Evolutionary conservation across 2,329 filamentous ascomycete species (phyloP), one percentile per base, ranked within the genome.

Genomic region (Myriosclerotinia curreyana): DNA sequence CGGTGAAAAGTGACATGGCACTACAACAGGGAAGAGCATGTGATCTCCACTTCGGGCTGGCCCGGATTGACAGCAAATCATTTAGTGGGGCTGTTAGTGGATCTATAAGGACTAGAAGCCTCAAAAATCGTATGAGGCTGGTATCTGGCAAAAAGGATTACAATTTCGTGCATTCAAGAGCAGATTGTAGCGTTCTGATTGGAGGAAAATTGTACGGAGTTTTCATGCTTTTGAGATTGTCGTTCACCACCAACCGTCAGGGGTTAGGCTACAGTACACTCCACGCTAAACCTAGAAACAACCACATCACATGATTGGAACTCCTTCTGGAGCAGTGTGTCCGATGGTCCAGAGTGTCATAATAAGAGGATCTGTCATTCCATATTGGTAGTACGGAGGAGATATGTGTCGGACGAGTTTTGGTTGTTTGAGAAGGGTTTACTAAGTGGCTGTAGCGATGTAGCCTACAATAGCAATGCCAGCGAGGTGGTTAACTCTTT

Each of bases 381-480:
- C 88, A 62, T 89, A 88, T 65, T 78, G 84, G 71, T 85, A 90
- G 65, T 89, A 75, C 0, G 88, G 88, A 0, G 71, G 65, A 60
- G 38, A 66, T 62, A 12, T 50, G 49, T 9, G 62, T 58, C 11
- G 53, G 3, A 51, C 54, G 4, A 62, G 65, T 61, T 75, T 74
- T 25, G 60, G 50, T 56, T 67, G 56, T n/a, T 77, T 72, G 25
- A 77, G 71, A 60, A 79, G 73, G 55, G 54, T 68, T 64, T 74
- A 78, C 1, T 76, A 76, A 7, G 74, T 53, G 6, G 73, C 75
- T 17, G 71, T 67, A 40, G 76, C 28, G 5, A 66, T 38, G 34
- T 70, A 73, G 17, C 74, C 71, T 5, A 69, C 52, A 34, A 77
- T 65, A 56, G 76, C 70, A 66, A 77, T 78, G 25, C 70, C 69